Conservation (phyloP, 2,329 filamentous ascomycete genomes). For the Emericellopsis atlantica region DNA sequence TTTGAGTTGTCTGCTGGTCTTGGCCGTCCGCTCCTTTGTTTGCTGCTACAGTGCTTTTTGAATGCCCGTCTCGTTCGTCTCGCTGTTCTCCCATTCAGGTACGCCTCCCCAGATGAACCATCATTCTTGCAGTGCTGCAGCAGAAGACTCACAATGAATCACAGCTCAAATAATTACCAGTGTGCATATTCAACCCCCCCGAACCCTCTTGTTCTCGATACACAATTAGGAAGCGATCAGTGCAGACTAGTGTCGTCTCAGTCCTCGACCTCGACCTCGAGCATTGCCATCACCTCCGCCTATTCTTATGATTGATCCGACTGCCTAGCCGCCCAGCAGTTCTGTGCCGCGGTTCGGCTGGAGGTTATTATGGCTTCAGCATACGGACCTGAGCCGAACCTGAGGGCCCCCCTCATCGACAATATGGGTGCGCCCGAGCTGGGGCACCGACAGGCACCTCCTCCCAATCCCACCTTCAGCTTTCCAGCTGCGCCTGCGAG, state of each 20-base stretch:
- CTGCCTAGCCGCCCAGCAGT: slow-evolving; percentile 25
- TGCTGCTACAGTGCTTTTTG: slow-evolving; percentile 11
- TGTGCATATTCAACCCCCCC: not conserved
- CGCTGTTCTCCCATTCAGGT: slow-evolving; percentile 1
- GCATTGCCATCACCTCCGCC: too few species aligned
- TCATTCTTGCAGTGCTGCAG: slow-evolving; percentile 3
- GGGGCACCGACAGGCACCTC: slow-evolving; percentile 16
- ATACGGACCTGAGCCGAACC: slow-evolving; percentile 19
- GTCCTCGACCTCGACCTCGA: not conserved
- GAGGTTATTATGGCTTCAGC: slow-evolving; percentile 27
- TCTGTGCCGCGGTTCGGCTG: slow-evolving; percentile 36
- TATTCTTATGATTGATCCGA: slow-evolving; percentile 22
- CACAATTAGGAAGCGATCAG: too few species aligned
- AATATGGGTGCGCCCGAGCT: not conserved
- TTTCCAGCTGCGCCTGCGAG: slow-evolving; percentile 56
- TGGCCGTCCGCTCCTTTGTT: slow-evolving; percentile 45
- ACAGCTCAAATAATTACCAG: not conserved
- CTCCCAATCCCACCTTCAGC: slow-evolving; percentile 52
- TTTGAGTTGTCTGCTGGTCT: slow-evolving; percentile 40
- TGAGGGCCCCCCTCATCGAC: slow-evolving; percentile 6
- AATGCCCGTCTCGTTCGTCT: slow-evolving; percentile 7
- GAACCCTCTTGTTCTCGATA: too few species aligned
- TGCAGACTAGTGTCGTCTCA: too few species aligned
- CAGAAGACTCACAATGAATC: slow-evolving; percentile 3
- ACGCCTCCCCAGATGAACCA: not conserved